Percentiles rank a stretch among this genome's conserved stretches.
Conservation (phyloP, 805 yeast species). For the Yamadazyma olivae region DNA sequence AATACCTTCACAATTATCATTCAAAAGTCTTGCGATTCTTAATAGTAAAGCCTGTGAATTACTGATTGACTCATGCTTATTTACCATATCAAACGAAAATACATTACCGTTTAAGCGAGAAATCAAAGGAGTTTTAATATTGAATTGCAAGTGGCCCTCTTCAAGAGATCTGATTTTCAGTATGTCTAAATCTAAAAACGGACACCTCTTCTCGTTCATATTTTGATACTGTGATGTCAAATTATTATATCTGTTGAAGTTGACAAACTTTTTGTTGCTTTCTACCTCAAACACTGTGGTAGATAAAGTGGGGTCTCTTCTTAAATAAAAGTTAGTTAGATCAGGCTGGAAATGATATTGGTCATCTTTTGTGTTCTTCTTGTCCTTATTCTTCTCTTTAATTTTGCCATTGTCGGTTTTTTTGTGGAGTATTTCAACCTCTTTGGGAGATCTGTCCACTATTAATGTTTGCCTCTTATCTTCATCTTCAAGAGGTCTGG, state of each 20-base stretch:
- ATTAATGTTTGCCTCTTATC: neutral
- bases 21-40: constrained; percentile 16
- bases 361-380: neutral
- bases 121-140: neutral
- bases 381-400: neutral
- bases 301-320: constrained; percentile 23
- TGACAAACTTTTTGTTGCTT: constrained; percentile 19
- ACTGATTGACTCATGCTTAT: constrained; percentile 16
- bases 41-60: constrained; percentile 16
- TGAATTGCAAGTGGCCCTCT: constrained; percentile 2
- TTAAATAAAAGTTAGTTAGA: constrained; percentile 13
- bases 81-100: constrained; percentile 24
- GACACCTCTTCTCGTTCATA: neutral
- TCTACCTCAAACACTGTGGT: constrained; percentile 37
- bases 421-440: too few species aligned
- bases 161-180: constrained; percentile 5
- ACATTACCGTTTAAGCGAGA: constrained; percentile 15
- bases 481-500: neutral
- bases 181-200: constrained; percentile 1
- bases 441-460: neutral
- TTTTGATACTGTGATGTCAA: neutral
- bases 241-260: constrained; percentile 1
- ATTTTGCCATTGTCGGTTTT: neutral
- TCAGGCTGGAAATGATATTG: constrained; percentile 5
- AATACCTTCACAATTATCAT: neutral